Conservation (phyloP, 2,329 filamentous ascomycete species). For the Grosmannia serpens region DNA sequence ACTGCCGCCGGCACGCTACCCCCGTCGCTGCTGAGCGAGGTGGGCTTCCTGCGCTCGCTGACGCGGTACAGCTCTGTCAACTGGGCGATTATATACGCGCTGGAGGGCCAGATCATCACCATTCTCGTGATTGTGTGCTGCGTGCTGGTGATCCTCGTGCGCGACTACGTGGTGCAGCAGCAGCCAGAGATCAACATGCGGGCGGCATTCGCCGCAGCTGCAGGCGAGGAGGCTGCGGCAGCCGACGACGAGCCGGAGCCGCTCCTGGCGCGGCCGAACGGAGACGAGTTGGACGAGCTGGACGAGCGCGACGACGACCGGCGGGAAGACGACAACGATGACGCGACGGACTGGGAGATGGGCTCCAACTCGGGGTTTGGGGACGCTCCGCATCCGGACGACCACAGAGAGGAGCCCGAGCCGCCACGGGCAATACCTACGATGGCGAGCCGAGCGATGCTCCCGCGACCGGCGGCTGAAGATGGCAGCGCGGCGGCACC, state of each 20-base stretch:
- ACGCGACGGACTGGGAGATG: not conserved
- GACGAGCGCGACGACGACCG: not conserved
- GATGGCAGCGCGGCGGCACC: not conserved
- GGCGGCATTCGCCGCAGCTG: slow-evolving; percentile 40
- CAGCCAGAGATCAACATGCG: slow-evolving; percentile 85
- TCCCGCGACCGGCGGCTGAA: not conserved
- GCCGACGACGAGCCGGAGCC: not conserved
- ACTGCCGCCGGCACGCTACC: slow-evolving; percentile 13
- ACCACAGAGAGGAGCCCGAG: no score
- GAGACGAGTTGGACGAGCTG: not conserved
- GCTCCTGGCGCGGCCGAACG: not conserved
- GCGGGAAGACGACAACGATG: not conserved
- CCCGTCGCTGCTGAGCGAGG: slow-evolving; percentile 43
- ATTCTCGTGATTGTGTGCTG: slow-evolving; percentile 84
- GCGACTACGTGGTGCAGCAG: slow-evolving; percentile 97
- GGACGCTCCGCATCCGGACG: not conserved
- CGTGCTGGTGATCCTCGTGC: slow-evolving; percentile 90
- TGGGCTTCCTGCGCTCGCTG: slow-evolving; percentile 44
- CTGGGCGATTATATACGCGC: slow-evolving; percentile 64
- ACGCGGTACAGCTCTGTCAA: slow-evolving; percentile 66
- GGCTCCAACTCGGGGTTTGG: not conserved
- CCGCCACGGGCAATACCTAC: not conserved
- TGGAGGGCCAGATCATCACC: slow-evolving; percentile 92
- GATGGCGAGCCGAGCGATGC: not conserved
- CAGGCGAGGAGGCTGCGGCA: no score